phyloP scores from a whole-genome alignment of 129 eudicot genomes.

The Saussurea involucrata region DNA sequence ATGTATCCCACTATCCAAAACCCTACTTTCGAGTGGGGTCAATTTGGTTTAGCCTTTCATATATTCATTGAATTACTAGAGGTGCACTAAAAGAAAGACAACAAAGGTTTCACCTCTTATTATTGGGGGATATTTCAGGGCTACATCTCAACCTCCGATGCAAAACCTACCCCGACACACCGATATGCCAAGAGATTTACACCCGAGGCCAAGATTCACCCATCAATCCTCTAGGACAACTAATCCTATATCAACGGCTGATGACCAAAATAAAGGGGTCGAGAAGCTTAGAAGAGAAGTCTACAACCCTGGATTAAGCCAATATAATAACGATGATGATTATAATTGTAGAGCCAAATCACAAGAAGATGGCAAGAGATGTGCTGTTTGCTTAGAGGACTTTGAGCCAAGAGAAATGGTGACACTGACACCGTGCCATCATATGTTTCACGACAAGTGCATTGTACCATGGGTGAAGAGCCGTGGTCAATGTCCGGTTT shows the following conservation, averaged over 20 bases:
- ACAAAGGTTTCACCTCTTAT: not conserved
- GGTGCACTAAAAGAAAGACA: not conserved
- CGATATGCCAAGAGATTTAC: conserved; percentile 1
- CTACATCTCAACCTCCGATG: conserved; percentile 16
- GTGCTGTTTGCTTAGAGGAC: conserved; percentile 73
- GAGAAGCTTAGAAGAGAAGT: conserved; percentile 56
- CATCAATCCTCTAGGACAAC: not conserved
- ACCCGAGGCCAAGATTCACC: conserved; percentile 11
- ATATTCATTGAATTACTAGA: too few species aligned
- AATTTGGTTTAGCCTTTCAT: not conserved
- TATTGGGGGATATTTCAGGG: conserved; percentile 8
- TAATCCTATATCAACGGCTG: conserved; percentile 28
- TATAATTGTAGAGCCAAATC: conserved; percentile 12
- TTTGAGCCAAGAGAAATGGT: conserved; percentile 49
- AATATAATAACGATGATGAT: conserved; percentile 35
- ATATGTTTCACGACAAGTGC: conserved; percentile 81
- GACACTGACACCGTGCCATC: conserved; percentile 64
- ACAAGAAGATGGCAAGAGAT: conserved; percentile 44
- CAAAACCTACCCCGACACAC: conserved; percentile 1
- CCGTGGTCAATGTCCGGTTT: conserved; percentile 67
- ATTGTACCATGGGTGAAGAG: conserved; percentile 85
- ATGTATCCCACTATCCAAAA: not conserved
- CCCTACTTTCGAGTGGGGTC: not conserved
- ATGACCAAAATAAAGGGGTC: conserved; percentile 42
- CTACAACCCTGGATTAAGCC: conserved; percentile 44